Percentiles rank a stretch among this genome's conserved stretches.
phyloP scores from a whole-genome alignment of 2,329 filamentous ascomycete species.

The Colletotrichum costaricense region DNA sequence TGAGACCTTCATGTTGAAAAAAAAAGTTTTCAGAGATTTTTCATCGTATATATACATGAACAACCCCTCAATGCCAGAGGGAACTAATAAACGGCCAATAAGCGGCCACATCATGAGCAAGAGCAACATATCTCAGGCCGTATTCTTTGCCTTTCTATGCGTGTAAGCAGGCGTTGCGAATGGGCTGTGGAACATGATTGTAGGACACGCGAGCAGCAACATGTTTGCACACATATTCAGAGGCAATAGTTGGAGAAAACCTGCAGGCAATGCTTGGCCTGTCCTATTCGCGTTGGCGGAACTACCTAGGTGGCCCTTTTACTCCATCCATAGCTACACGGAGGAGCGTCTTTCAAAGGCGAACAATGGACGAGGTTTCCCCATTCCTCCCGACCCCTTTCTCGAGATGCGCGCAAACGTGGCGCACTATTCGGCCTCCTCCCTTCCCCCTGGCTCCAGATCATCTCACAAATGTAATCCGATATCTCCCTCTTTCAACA shows the following conservation, averaged over 20 bases:
- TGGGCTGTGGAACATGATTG: background rate
- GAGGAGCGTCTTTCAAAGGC: background rate
- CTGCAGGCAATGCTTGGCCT: conserved; percentile 10
- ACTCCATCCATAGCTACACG: conserved; percentile 18
- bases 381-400: background rate
- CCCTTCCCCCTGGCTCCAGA: background rate
- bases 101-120: conserved; percentile 2
- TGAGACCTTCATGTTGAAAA: conserved; percentile 5
- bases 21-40: background rate
- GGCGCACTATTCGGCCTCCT: background rate
- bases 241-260: conserved; percentile 1
- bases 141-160: background rate
- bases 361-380: conserved; percentile 1
- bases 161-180: background rate
- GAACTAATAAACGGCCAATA: conserved; percentile 14
- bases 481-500: conserved; percentile 20
- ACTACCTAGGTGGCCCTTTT: conserved; percentile 8
- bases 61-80: background rate
- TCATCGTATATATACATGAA: conserved; percentile 13
- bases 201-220: background rate
- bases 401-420: conserved; percentile 2
- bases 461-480: conserved; percentile 23
- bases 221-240: background rate
- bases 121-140: background rate
- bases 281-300: conserved; percentile 20